These are phyloP conservation scores for Podospora appendiculata DNA, from an alignment of 495 filamentous ascomycete species.

Conservation along the genomic window DNA sequence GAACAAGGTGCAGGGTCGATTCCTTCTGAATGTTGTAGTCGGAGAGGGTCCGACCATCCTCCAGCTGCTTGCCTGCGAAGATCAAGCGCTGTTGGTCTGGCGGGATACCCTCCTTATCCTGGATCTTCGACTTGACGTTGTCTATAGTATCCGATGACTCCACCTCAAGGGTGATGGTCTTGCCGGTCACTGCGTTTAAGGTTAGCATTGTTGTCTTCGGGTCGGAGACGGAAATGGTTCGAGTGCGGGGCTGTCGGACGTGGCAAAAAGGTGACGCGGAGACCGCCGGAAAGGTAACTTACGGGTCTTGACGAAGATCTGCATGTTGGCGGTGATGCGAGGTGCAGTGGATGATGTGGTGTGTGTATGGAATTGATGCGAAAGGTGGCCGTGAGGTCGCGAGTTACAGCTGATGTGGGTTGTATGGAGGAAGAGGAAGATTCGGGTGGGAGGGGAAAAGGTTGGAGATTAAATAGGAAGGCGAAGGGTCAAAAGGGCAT, in stretches of 20 bases:
- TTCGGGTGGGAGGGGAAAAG: conserved; percentile 3
- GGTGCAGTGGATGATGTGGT: neutral
- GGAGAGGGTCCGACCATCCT: conserved; percentile 91
- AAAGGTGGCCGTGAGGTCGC: neutral
- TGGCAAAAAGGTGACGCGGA: neutral
- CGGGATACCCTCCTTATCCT: conserved; percentile 98
- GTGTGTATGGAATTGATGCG: neutral
- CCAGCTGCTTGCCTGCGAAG: conserved; percentile 96
- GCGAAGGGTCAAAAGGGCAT: conserved; percentile 24
- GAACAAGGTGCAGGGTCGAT: conserved; percentile 88
- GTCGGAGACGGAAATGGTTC: no score
- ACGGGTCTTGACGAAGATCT: conserved; percentile 98
- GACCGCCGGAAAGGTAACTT: conserved; percentile 40
- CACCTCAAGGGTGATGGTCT: conserved; percentile 99
- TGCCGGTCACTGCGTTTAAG: conserved; percentile 67
- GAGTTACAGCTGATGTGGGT: neutral
- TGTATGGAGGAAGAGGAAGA: conserved; percentile 1
- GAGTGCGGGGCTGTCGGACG: no score
- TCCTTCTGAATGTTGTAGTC: conserved; percentile 99
- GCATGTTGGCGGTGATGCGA: conserved; percentile 50
- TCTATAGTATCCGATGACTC: conserved; percentile 98
- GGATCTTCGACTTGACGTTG: conserved; percentile 98
- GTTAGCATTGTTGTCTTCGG: conserved; percentile 13
- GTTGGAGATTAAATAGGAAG: conserved; percentile 24
- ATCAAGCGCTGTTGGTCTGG: conserved; percentile 98